These are phyloP conservation scores for Cyclocybe aegerita DNA, from an alignment of 768 basidiomycete genomes.

Conservation along the genomic window DNA sequence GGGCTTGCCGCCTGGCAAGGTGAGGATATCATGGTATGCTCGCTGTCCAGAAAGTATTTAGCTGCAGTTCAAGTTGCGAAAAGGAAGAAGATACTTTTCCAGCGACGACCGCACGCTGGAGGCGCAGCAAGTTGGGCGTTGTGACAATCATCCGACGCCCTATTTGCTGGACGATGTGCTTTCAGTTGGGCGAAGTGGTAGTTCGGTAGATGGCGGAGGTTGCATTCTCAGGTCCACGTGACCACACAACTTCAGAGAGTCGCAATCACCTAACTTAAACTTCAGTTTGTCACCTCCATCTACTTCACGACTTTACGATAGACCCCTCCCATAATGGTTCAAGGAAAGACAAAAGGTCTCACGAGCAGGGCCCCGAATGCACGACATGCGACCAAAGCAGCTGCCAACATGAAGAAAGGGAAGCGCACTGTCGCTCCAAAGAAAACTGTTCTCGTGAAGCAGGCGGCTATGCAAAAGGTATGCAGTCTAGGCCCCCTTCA, in stretches of 20 bases:
- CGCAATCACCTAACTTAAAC: neutral
- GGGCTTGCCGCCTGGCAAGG: slow-evolving; percentile 60
- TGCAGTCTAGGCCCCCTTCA: slow-evolving; percentile 7
- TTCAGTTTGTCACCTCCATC: neutral
- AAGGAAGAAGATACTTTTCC: slow-evolving; percentile 39
- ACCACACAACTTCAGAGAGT: slow-evolving; percentile 8
- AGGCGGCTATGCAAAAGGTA: slow-evolving; percentile 79
- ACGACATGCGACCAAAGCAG: slow-evolving; percentile 64
- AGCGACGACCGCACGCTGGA: slow-evolving; percentile 49
- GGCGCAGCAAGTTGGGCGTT: slow-evolving; percentile 46
- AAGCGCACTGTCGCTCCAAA: slow-evolving; percentile 79
- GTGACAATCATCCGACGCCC: slow-evolving; percentile 43
- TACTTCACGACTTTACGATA: neutral
- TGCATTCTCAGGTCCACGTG: slow-evolving; percentile 31
- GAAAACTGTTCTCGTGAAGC: slow-evolving; percentile 69
- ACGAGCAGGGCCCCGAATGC: slow-evolving; percentile 52
- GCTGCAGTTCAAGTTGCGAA: neutral
- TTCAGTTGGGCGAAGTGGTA: slow-evolving; percentile 19
- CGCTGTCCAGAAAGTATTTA: slow-evolving; percentile 43
- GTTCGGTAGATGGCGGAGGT: slow-evolving; percentile 44
- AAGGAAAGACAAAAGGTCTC: slow-evolving; percentile 85
- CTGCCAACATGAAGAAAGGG: slow-evolving; percentile 78
- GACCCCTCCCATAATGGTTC: slow-evolving; percentile 56
- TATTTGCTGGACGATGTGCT: slow-evolving; percentile 18
- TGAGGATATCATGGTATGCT: slow-evolving; percentile 70